Evolutionary conservation across 495 filamentous ascomycete species (phyloP).

Genomic region (Aspergillus nanangensis): DNA sequence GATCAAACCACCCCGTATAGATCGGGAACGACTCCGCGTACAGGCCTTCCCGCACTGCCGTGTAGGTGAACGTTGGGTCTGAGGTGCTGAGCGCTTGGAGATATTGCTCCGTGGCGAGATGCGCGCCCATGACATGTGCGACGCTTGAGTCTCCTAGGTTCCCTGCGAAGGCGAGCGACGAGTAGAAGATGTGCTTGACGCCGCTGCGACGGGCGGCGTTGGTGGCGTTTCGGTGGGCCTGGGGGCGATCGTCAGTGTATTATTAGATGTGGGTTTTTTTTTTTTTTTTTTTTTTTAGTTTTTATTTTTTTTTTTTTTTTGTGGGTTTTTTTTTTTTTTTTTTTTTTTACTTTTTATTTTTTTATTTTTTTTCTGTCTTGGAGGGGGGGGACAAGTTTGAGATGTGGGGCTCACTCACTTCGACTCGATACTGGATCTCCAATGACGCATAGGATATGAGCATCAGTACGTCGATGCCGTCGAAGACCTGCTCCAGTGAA

Average conservation of each 20-base stretch:
- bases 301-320: neutral
- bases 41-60: conserved; percentile 56
- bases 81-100: conserved; percentile 21
- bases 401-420: conserved; percentile 14
- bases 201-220: conserved; percentile 52
- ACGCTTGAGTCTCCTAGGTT: conserved; percentile 36
- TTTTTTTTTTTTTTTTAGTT: neutral
- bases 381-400: no score
- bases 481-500: conserved; percentile 29
- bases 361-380: neutral
- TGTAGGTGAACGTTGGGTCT: conserved; percentile 48
- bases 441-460: conserved; percentile 41
- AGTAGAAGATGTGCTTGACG: conserved; percentile 64
- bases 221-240: conserved; percentile 50
- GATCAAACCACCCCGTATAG: conserved; percentile 60
- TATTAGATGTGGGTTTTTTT: no score
- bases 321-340: no score
- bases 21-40: conserved; percentile 67
- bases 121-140: conserved; percentile 64
- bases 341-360: neutral
- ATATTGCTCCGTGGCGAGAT: conserved; percentile 58
- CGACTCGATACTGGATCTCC: conserved; percentile 30
- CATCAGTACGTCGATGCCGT: conserved; percentile 31
- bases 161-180: conserved; percentile 55
- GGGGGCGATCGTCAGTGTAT: no score